phyloP scores from a whole-genome alignment of 2,329 filamentous ascomycete species.

The Aphanocladium album region DNA sequence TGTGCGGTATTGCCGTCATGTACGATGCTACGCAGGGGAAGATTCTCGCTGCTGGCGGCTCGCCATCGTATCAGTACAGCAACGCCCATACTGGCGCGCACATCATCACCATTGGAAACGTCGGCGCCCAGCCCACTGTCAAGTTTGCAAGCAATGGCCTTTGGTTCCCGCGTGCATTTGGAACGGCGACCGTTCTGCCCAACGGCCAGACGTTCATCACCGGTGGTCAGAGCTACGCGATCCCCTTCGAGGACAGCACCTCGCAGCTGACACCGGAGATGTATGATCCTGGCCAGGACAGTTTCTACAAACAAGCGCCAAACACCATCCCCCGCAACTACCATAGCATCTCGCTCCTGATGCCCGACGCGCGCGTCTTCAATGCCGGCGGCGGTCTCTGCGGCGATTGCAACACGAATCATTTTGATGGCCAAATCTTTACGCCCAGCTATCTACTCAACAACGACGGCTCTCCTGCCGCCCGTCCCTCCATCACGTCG shows the following conservation, averaged over 20 bases:
- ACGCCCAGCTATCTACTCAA: conserved; percentile 52
- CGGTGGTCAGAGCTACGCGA: conserved; percentile 40
- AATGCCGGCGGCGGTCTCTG: conserved; percentile 51
- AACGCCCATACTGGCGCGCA: conserved; percentile 40
- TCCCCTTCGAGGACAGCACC: conserved; percentile 41
- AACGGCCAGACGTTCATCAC: conserved; percentile 42
- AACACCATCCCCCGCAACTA: conserved; percentile 42
- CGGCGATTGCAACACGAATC: conserved; percentile 39
- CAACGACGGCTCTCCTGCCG: conserved; percentile 32
- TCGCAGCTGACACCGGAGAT: conserved; percentile 39
- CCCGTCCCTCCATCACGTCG: conserved; percentile 37
- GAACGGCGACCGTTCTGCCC: conserved; percentile 43
- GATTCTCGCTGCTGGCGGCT: conserved; percentile 49
- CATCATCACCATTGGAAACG: conserved; percentile 41
- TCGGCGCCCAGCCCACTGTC: conserved; percentile 5
- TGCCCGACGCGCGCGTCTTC: conserved; percentile 46
- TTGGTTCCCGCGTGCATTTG: conserved; percentile 36
- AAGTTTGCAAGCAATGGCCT: conserved; percentile 22
- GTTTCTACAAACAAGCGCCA: conserved; percentile 33
- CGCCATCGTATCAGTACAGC: conserved; percentile 39
- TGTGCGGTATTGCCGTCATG: conserved; percentile 54
- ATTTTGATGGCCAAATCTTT: conserved; percentile 52
- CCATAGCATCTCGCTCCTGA: conserved; percentile 43
- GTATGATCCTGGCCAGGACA: conserved; percentile 37
- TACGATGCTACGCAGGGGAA: conserved; percentile 54